Evolutionary conservation across 106 monocot genomes (phyloP).

Genomic region (Dendrobium chrysotoxum): DNA sequence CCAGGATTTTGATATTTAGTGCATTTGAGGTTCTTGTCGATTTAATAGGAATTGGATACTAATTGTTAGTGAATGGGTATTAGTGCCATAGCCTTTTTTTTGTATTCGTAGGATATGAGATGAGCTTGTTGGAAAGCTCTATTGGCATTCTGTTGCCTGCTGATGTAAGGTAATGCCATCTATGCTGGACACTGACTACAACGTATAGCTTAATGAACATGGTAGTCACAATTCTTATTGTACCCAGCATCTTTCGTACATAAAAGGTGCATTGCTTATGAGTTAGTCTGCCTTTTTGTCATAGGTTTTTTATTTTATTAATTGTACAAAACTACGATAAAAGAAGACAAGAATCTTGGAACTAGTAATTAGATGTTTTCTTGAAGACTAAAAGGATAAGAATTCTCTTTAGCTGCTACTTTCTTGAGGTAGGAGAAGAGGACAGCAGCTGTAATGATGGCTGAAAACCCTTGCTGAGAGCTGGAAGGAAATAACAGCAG

Average conservation of each 20-base stretch:
- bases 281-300: not conserved
- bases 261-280: no score
- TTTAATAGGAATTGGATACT: not conserved
- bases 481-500: no score
- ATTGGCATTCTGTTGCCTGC: not conserved
- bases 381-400: no score
- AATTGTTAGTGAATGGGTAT: not conserved
- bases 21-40: not conserved
- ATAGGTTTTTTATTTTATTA: not conserved
- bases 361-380: no score
- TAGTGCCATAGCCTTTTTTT: not conserved
- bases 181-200: not conserved
- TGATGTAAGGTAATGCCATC: not conserved
- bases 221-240: no score
- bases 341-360: no score
- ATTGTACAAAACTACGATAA: not conserved
- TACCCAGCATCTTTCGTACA: no score
- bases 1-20: constrained; percentile 1
- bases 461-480: no score
- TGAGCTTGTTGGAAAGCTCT: not conserved
- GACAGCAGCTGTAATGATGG: no score
- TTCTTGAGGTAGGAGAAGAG: no score
- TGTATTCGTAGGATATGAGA: not conserved
- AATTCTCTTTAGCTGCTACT: no score
- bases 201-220: not conserved